Conservation (phyloP, 768 basidiomycete genomes). For the Collybiopsis luxurians region DNA sequence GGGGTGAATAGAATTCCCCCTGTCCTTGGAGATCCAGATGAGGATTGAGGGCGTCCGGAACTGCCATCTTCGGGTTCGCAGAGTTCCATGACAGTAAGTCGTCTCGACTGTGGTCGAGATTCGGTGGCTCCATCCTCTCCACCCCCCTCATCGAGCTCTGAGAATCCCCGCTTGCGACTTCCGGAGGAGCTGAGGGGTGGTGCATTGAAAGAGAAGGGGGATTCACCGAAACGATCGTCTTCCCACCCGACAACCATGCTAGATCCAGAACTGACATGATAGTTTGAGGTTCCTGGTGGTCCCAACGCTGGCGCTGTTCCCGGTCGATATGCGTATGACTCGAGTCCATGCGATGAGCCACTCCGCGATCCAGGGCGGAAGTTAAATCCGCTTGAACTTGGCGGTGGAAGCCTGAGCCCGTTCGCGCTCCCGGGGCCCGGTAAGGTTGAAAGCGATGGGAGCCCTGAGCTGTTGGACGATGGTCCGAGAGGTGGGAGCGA, state of each 20-base stretch:
- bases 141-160: conserved; percentile 4
- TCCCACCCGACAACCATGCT: neutral
- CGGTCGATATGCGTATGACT: neutral
- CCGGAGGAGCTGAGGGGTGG: neutral
- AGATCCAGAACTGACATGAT: neutral
- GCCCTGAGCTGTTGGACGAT: neutral
- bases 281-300: neutral
- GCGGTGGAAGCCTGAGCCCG: conserved; percentile 5
- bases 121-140: conserved; percentile 1
- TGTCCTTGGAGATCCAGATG: neutral
- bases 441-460: conserved; percentile 12
- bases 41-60: neutral
- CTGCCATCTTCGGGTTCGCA: neutral
- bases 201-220: conserved; percentile 9
- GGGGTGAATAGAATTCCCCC: conserved; percentile 6
- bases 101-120: conserved; percentile 4
- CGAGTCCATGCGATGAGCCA: conserved; percentile 2
- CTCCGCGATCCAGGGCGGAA: conserved; percentile 1
- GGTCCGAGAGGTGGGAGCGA: conserved; percentile 6
- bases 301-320: conserved; percentile 3
- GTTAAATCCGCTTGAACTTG: neutral
- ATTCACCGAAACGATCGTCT: neutral
- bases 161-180: conserved; percentile 1
- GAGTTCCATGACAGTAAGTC: conserved; percentile 10
- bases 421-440: conserved; percentile 9